A percentile compares a stretch with the other conserved stretches of the same genome.
Conservation (phyloP, 1,284 basidiomycete genomes). For the Cutaneotrichosporon cyanovorans region DNA sequence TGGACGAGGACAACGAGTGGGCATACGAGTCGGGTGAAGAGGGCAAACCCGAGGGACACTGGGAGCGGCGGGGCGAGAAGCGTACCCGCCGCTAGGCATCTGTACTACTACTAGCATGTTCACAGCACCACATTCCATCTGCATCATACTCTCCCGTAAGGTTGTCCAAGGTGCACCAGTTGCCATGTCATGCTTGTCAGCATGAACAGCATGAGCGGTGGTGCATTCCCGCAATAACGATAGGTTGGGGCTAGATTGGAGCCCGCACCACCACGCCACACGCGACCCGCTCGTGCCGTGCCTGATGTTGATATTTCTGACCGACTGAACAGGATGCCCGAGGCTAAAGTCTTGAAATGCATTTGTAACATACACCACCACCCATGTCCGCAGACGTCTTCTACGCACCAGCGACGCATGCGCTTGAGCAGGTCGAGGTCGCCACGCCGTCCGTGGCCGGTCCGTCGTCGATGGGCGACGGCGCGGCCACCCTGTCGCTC, state of each 20-base stretch:
- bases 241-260: no score
- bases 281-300: neutral
- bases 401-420: constrained; percentile 42
- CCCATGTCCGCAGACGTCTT: constrained; percentile 29
- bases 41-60: constrained; percentile 13
- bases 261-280: neutral
- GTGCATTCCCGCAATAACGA: no score
- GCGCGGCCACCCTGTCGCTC: constrained; percentile 23
- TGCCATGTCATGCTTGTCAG: no score
- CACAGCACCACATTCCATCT: neutral
- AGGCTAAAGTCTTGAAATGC: neutral
- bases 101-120: neutral
- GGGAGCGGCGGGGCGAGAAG: constrained; percentile 7
- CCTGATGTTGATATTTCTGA: neutral
- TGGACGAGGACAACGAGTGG: constrained; percentile 15
- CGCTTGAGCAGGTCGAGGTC: constrained; percentile 37
- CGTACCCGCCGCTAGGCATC: neutral
- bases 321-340: neutral
- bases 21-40: constrained; percentile 18
- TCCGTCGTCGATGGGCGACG: constrained; percentile 29
- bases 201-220: no score
- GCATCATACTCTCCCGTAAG: no score
- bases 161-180: no score
- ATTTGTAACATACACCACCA: neutral
- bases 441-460: constrained; percentile 16